phyloP scores from a whole-genome alignment of 176 grass and related monocot species.

The Poa pratensis region DNA sequence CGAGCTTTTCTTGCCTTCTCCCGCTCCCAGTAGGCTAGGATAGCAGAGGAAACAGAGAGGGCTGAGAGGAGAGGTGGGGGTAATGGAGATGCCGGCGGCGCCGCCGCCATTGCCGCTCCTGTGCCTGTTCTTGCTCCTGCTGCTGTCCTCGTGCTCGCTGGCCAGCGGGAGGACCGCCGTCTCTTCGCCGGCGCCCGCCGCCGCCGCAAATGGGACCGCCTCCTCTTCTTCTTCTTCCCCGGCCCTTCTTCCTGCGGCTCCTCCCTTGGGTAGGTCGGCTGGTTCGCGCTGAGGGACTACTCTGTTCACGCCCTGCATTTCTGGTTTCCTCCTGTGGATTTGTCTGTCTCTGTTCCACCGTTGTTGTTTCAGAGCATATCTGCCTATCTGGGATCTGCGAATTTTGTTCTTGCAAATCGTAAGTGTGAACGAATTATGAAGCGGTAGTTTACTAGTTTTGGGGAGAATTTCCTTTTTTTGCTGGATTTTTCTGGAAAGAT shows the following conservation, averaged over 20 bases:
- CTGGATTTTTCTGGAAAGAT: neutral
- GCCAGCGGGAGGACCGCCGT: slow-evolving; percentile 27
- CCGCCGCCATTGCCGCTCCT: slow-evolving; percentile 23
- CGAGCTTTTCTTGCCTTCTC: no score
- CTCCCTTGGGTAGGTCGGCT: slow-evolving; percentile 52
- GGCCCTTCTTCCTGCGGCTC: slow-evolving; percentile 32
- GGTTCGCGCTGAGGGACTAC: neutral
- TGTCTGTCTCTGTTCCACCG: no score
- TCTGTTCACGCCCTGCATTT: neutral
- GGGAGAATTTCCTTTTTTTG: neutral
- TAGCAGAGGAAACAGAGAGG: no score
- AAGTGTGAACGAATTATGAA: neutral
- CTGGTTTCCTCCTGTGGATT: neutral
- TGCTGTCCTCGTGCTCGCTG: slow-evolving; percentile 2
- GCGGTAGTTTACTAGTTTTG: neutral
- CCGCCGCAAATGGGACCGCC: slow-evolving; percentile 8
- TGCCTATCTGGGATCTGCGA: neutral
- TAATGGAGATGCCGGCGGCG: neutral
- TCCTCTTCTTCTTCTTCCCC: slow-evolving; percentile 26
- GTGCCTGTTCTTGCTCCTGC: slow-evolving; percentile 7
- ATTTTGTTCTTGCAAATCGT: neutral
- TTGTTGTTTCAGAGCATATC: neutral
- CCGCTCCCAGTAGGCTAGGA: no score
- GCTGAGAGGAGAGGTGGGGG: neutral
- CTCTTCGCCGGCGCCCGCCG: neutral